phyloP scores from a whole-genome alignment of 1,284 basidiomycete genomes.

The Anthracocystis walkeri region DNA sequence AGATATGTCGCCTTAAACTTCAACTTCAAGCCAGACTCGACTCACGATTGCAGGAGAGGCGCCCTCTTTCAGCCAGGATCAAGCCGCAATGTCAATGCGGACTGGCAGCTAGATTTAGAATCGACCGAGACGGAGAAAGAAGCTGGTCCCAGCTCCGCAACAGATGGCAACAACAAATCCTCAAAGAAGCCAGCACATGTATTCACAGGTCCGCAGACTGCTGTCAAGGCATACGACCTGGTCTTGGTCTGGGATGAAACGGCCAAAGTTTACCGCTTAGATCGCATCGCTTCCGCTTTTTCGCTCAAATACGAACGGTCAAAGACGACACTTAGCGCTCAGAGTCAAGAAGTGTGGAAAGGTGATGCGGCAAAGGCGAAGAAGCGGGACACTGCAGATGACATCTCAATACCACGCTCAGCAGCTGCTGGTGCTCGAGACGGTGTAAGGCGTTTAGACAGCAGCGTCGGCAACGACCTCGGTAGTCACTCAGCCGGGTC shows the following conservation, averaged over 20 bases:
- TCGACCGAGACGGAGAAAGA: slow-evolving; percentile 12
- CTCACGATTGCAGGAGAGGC: slow-evolving; percentile 31
- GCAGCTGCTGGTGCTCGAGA: neutral
- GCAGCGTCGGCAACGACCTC: neutral
- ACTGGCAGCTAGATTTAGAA: slow-evolving; percentile 48
- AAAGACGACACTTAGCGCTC: slow-evolving; percentile 30
- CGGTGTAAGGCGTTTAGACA: neutral
- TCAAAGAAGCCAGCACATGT: slow-evolving; percentile 31
- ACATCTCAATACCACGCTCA: neutral
- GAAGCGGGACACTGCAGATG: slow-evolving; percentile 4
- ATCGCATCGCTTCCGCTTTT: slow-evolving; percentile 35
- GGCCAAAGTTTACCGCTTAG: slow-evolving; percentile 21
- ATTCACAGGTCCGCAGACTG: slow-evolving; percentile 36
- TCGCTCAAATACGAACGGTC: slow-evolving; percentile 46
- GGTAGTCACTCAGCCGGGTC: neutral
- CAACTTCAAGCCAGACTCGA: slow-evolving; percentile 53
- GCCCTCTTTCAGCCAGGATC: slow-evolving; percentile 26
- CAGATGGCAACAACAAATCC: neutral
- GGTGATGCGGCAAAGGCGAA: slow-evolving; percentile 5
- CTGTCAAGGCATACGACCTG: slow-evolving; percentile 32
- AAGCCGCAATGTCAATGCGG: slow-evolving; percentile 17
- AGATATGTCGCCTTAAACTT: slow-evolving; percentile 38
- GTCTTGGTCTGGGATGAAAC: slow-evolving; percentile 38
- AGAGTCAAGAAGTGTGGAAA: slow-evolving; percentile 19
- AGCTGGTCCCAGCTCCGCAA: neutral